Conservation (phyloP, 1,284 basidiomycete species). For the Puccinia triticina region DNA sequence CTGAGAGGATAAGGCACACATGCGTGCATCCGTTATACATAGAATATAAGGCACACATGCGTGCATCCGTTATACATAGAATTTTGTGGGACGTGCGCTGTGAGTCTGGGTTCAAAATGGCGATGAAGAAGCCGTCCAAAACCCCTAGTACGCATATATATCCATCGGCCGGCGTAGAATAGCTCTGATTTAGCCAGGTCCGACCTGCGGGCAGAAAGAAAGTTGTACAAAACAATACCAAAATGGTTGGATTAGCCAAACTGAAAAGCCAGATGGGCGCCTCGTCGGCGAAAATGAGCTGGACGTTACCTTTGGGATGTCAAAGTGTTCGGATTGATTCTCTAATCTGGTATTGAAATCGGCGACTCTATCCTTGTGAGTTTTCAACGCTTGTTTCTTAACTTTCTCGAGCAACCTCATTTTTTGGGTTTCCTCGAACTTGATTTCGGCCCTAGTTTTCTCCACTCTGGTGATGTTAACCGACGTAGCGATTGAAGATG, state of each 20-base stretch:
- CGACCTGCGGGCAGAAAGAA: neutral
- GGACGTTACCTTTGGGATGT: slow-evolving; percentile 76
- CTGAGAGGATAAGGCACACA: no score
- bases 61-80: no score
- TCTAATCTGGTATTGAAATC: slow-evolving; percentile 90
- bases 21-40: no score
- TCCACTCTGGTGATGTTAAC: slow-evolving; percentile 31
- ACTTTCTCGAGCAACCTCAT: slow-evolving; percentile 77
- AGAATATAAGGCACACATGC: no score
- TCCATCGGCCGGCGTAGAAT: no score
- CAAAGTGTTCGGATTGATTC: slow-evolving; percentile 84
- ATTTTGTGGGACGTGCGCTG: no score
- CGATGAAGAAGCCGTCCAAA: no score
- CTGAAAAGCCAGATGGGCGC: neutral
- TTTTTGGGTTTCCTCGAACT: slow-evolving; percentile 53
- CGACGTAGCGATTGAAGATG: neutral
- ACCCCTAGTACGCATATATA: no score
- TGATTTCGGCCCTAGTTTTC: slow-evolving; percentile 53
- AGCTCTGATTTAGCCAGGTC: slow-evolving; percentile 7
- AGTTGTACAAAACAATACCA: neutral
- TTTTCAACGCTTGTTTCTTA: slow-evolving; percentile 76
- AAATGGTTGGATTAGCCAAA: neutral
- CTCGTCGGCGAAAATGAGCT: slow-evolving; percentile 24
- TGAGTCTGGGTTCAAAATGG: no score
- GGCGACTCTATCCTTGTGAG: slow-evolving; percentile 92